Evolutionary conservation across 78 protist species (phyloP).

Genomic region (Diacronema lutheri): DNA sequence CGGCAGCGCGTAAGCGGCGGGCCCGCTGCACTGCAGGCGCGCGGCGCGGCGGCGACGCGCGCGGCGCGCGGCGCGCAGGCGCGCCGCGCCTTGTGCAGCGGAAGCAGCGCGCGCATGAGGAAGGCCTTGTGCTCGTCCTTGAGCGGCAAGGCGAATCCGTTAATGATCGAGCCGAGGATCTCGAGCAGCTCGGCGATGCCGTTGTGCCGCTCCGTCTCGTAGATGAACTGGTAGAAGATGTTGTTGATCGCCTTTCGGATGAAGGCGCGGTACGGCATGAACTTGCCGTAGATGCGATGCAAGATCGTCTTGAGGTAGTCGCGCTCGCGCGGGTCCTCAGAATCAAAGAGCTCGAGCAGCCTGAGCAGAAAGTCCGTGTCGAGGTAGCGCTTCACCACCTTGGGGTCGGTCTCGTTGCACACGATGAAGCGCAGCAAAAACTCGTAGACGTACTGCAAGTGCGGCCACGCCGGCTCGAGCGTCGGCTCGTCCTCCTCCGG

Average conservation of each 20-base stretch:
- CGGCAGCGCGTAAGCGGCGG: not conserved
- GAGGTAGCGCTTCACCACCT: conserved; percentile 71
- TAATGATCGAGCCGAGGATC: conserved; percentile 77
- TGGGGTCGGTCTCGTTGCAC: conserved; percentile 73
- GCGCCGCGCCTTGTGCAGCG: conserved; percentile 78
- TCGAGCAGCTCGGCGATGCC: conserved; percentile 92
- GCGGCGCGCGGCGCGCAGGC: too few species aligned
- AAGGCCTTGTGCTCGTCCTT: conserved; percentile 90
- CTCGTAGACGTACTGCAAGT: conserved; percentile 80
- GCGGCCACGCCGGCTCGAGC: conserved; percentile 90
- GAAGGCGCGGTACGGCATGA: conserved; percentile 82
- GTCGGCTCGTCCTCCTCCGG: conserved; percentile 81
- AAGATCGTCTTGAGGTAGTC: conserved; percentile 93
- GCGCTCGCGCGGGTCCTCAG: conserved; percentile 95
- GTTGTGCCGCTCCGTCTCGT: conserved; percentile 62
- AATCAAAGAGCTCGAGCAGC: conserved; percentile 86
- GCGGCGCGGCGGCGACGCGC: not conserved
- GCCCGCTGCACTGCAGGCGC: not conserved
- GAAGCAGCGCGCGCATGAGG: conserved; percentile 68
- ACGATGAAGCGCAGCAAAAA: conserved; percentile 85
- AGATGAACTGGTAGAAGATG: conserved; percentile 77
- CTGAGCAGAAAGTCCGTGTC: conserved; percentile 58
- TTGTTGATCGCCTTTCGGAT: conserved; percentile 70
- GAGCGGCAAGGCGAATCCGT: conserved; percentile 94
- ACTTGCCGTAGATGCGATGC: conserved; percentile 87